Conservation (phyloP, 1,284 basidiomycete species). For the Ceratobasidium sp. region DNA sequence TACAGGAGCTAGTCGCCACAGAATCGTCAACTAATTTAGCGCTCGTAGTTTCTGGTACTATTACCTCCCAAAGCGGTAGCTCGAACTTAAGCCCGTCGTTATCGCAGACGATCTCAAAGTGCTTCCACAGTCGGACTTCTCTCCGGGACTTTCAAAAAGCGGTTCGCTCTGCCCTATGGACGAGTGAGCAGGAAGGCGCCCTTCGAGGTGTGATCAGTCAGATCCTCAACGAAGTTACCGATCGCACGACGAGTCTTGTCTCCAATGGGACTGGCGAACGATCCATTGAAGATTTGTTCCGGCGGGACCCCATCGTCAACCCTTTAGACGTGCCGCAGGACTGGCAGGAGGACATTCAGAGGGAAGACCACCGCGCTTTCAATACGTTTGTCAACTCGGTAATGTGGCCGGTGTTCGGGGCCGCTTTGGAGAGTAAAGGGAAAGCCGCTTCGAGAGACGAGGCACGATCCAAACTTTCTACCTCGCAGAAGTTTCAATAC, state of each 20-base stretch:
- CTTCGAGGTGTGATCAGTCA: background rate
- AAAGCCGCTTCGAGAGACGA: background rate
- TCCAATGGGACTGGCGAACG: background rate
- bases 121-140: background rate
- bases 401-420: background rate
- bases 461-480: background rate
- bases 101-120: background rate
- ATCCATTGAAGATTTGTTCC: background rate
- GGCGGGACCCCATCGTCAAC: background rate
- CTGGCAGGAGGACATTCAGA: background rate
- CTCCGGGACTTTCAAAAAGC: background rate
- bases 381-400: background rate
- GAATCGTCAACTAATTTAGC: background rate
- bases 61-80: background rate
- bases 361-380: background rate
- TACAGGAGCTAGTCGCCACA: background rate
- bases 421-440: background rate
- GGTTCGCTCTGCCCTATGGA: conserved; percentile 3
- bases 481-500: background rate
- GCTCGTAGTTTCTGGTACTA: background rate
- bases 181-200: background rate
- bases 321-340: background rate
- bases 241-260: background rate
- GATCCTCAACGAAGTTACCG: background rate
- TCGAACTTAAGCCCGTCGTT: no score